Conservation (phyloP, 1,139 yeast species). For the Geotrichum reessii region DNA sequence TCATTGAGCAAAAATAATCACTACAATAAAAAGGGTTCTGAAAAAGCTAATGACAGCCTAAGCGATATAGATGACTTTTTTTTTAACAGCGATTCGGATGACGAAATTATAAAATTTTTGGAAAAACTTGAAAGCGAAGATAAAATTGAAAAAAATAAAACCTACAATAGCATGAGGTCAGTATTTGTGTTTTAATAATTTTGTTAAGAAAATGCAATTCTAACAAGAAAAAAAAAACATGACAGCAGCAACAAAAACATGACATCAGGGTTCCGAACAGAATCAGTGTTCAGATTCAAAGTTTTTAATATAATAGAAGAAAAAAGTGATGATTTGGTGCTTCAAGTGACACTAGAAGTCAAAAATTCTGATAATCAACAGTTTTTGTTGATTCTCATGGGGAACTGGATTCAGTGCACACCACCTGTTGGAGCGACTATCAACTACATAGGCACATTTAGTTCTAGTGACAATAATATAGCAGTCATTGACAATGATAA, state of each 20-base stretch:
- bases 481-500: slow-evolving; percentile 46
- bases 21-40: background rate
- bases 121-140: background rate
- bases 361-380: background rate
- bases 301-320: background rate
- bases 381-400: slow-evolving; percentile 20
- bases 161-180: background rate
- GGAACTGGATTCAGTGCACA: slow-evolving; percentile 27
- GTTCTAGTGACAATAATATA: slow-evolving; percentile 22
- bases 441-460: slow-evolving; percentile 33
- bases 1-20: background rate
- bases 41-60: background rate
- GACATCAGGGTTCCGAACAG: background rate
- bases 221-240: background rate
- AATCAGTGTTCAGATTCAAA: background rate
- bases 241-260: background rate
- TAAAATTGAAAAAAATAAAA: background rate
- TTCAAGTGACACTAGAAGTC: background rate
- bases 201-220: no score
- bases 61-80: background rate
- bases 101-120: background rate
- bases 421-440: slow-evolving; percentile 34
- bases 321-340: background rate
- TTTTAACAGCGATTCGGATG: background rate
- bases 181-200: background rate